phyloP scores from a whole-genome alignment of 129 eudicot genomes.

The Calendula officinalis region DNA sequence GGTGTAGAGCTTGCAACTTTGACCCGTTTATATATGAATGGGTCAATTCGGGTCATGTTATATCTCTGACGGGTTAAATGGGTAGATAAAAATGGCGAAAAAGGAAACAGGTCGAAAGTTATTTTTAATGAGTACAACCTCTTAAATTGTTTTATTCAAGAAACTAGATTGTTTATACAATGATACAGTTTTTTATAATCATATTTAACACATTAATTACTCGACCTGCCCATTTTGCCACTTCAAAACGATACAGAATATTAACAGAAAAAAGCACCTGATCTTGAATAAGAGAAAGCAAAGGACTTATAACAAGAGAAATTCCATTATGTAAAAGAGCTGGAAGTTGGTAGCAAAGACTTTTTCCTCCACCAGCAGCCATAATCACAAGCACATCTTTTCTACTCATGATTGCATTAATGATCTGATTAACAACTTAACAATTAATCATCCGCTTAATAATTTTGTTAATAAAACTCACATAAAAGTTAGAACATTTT shows the following conservation, averaged over 20 bases:
- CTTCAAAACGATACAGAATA: conserved; percentile 1
- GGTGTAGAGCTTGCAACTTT: background rate
- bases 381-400: conserved; percentile 95
- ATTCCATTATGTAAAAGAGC: conserved; percentile 81
- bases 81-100: background rate
- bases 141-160: background rate
- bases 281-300: conserved; percentile 97
- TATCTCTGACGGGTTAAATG: background rate
- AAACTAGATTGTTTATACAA: background rate
- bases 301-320: conserved; percentile 91
- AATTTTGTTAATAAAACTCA: background rate
- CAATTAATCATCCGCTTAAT: too few species aligned
- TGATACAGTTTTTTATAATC: too few species aligned
- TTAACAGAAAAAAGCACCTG: conserved; percentile 50
- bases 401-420: conserved; percentile 89
- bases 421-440: conserved; percentile 47
- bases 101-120: background rate
- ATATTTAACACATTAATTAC: too few species aligned
- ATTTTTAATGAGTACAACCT: background rate
- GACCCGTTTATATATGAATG: background rate
- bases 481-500: background rate
- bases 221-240: background rate
- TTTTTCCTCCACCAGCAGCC: conserved; percentile 99
- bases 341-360: conserved; percentile 99
- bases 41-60: background rate